These are phyloP conservation scores for Crithidia expoeki DNA, from an alignment of 208 protist species.

Conservation along the genomic window DNA sequence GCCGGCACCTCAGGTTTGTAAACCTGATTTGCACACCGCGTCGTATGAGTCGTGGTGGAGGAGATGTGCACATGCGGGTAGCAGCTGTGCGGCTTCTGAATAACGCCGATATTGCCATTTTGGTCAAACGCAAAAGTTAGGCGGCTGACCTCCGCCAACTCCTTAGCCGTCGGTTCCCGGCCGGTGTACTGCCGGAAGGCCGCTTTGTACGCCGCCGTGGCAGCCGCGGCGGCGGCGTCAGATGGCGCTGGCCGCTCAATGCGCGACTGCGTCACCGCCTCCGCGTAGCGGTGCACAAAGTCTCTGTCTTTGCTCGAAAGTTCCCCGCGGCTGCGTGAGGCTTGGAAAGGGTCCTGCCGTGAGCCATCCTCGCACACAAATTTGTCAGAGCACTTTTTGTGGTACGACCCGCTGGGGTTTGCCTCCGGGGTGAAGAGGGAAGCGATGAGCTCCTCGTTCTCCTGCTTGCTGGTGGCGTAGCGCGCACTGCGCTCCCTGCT, in stretches of 20 bases:
- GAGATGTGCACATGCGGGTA: slow-evolving; percentile 82
- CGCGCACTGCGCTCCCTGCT: slow-evolving; percentile 20
- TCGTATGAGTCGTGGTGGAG: slow-evolving; percentile 48
- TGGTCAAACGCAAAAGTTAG: slow-evolving; percentile 78
- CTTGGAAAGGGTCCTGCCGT: slow-evolving; percentile 58
- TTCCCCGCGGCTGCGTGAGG: slow-evolving; percentile 46
- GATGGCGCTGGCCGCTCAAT: slow-evolving; percentile 41
- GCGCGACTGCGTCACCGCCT: slow-evolving; percentile 43
- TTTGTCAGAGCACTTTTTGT: slow-evolving; percentile 56
- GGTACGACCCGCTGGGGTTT: slow-evolving; percentile 41
- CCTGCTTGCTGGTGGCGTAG: slow-evolving; percentile 39
- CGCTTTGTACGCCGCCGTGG: slow-evolving; percentile 70
- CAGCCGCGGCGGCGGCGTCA: slow-evolving; percentile 40
- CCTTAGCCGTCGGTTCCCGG: slow-evolving; percentile 68
- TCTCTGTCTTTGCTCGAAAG: slow-evolving; percentile 73
- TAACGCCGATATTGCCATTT: slow-evolving; percentile 70
- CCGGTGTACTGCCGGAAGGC: slow-evolving; percentile 77
- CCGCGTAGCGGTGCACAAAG: slow-evolving; percentile 86
- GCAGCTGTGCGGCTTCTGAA: slow-evolving; percentile 84
- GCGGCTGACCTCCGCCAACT: slow-evolving; percentile 72
- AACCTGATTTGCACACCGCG: slow-evolving; percentile 65
- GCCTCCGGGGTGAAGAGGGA: slow-evolving; percentile 1
- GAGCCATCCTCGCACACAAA: slow-evolving; percentile 24
- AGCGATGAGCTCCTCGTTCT: slow-evolving; percentile 22
- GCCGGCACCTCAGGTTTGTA: slow-evolving; percentile 63